These are phyloP conservation scores for Letharia columbiana DNA, from an alignment of 495 filamentous ascomycete genomes.

Conservation along the genomic window DNA sequence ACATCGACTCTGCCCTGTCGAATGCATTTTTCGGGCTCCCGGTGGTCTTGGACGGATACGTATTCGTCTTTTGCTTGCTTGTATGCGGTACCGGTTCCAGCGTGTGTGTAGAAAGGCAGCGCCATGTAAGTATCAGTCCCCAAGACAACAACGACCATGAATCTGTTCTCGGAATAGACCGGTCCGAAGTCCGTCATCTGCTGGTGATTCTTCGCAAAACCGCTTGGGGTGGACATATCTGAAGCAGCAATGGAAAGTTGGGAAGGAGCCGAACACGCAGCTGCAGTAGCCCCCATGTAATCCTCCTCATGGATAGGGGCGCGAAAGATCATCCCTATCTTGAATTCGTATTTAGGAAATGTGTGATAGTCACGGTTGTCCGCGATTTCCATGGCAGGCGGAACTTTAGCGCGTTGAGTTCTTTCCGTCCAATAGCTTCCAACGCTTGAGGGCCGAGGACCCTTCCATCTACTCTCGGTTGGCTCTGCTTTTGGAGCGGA, in stretches of 20 bases:
- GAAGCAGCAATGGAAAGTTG: not conserved
- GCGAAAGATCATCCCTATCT: not conserved
- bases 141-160: constrained; percentile 7
- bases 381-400: not conserved
- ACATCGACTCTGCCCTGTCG: not conserved
- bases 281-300: not conserved
- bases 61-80: constrained; percentile 3
- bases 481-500: too few species aligned
- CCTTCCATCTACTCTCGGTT: too few species aligned
- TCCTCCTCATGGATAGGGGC: not conserved
- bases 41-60: not conserved
- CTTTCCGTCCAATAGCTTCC: too few species aligned
- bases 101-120: constrained; percentile 5
- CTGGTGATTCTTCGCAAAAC: not conserved
- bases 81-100: not conserved
- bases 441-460: too few species aligned
- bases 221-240: too few species aligned
- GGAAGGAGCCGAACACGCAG: not conserved
- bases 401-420: not conserved
- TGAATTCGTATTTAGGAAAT: not conserved
- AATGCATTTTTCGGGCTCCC: not conserved
- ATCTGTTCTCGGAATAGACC: not conserved
- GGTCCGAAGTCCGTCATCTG: not conserved
- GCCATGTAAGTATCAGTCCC: not conserved
- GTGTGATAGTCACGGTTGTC: not conserved